A percentile compares a stretch with the other conserved stretches of the same genome.
Evolutionary conservation across 805 yeast species (phyloP).

Genomic region (Torulaspora indica): DNA sequence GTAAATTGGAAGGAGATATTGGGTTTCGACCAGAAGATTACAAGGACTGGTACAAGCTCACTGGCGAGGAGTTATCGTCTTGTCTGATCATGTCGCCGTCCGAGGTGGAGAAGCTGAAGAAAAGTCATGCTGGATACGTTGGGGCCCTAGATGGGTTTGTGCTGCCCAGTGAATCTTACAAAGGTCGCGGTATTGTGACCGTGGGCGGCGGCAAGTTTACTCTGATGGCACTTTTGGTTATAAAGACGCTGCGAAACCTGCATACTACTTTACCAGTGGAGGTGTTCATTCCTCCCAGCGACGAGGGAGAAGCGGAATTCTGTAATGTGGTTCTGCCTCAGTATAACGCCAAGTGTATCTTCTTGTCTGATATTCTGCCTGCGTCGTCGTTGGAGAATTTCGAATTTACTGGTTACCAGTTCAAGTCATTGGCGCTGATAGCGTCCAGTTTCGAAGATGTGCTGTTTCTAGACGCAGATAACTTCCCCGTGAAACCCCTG

Average conservation of each 20-base stretch:
- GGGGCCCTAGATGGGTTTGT: conserved; percentile 12
- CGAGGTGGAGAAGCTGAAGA: conserved; percentile 18
- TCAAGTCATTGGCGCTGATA: conserved; percentile 64
- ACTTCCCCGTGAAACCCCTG: conserved; percentile 63
- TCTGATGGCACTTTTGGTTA: conserved; percentile 62
- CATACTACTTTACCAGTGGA: conserved; percentile 69
- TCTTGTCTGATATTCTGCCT: conserved; percentile 53
- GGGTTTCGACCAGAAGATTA: conserved; percentile 23
- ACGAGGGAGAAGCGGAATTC: conserved; percentile 53
- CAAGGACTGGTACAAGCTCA: conserved; percentile 20
- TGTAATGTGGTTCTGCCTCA: conserved; percentile 59
- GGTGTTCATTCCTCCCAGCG: conserved; percentile 61
- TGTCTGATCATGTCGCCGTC: conserved; percentile 26
- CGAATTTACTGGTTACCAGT: conserved; percentile 58
- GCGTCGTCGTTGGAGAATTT: conserved; percentile 40
- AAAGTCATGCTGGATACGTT: conserved; percentile 21
- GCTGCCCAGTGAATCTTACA: conserved; percentile 37
- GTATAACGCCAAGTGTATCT: conserved; percentile 55
- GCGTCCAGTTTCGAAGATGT: conserved; percentile 73
- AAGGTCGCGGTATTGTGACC: conserved; percentile 43
- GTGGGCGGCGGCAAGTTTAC: conserved; percentile 81
- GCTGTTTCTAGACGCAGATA: conserved; percentile 70
- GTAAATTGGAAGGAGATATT: conserved; percentile 25
- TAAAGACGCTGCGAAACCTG: conserved; percentile 53
- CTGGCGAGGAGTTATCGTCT: conserved; percentile 20